Evolutionary conservation across 371 early-diverging fungal genomes (phyloP).

Genomic region (Mucor velutinosus): DNA sequence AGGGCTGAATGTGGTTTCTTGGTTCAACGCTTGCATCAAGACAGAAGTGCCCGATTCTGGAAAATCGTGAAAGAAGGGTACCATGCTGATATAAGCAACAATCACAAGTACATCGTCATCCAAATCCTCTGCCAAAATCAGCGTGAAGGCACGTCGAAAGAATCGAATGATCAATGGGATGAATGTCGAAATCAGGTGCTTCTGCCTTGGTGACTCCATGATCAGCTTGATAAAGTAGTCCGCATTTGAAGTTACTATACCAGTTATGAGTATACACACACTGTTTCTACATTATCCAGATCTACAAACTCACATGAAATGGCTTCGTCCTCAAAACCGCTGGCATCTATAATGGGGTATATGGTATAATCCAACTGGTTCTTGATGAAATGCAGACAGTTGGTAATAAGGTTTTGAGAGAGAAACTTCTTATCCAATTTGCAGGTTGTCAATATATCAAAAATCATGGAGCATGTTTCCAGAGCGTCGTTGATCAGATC

Average conservation of each 20-base stretch:
- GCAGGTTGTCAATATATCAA: conserved; percentile 30
- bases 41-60: conserved; percentile 21
- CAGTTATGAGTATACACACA: too few relatives aligned
- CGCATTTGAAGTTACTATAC: conserved; percentile 26
- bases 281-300: neutral
- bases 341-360: conserved; percentile 44
- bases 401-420: conserved; percentile 25
- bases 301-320: conserved; percentile 34
- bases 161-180: conserved; percentile 31
- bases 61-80: conserved; percentile 45
- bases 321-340: conserved; percentile 23
- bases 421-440: conserved; percentile 36
- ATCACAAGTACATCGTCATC: conserved; percentile 40
- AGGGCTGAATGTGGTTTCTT: conserved; percentile 32
- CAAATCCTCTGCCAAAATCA: conserved; percentile 32
- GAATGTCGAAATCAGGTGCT: conserved; percentile 18
- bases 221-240: conserved; percentile 20
- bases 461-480: conserved; percentile 29
- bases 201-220: conserved; percentile 20
- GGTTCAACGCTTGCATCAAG: neutral
- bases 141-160: conserved; percentile 20
- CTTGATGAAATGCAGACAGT: conserved; percentile 36
- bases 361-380: conserved; percentile 36
- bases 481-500: conserved; percentile 13
- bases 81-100: conserved; percentile 43